Conservation (phyloP, 495 filamentous ascomycete species). For the Talaromyces ruber region DNA sequence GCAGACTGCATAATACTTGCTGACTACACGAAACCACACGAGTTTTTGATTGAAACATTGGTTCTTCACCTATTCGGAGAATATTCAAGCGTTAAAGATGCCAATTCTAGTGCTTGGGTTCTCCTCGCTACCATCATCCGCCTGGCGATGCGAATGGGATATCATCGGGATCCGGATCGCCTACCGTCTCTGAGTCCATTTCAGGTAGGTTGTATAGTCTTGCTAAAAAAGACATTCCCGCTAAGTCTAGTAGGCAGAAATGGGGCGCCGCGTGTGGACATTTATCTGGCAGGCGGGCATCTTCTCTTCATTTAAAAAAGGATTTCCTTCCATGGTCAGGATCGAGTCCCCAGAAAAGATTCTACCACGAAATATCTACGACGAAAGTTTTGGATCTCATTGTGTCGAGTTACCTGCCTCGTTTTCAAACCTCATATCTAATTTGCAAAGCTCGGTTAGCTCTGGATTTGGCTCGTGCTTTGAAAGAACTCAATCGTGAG, state of each 20-base stretch:
- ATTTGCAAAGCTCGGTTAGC: slow-evolving; percentile 31
- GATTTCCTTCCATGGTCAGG: slow-evolving; percentile 44
- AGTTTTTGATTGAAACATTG: slow-evolving; percentile 38
- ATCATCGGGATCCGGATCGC: slow-evolving; percentile 39
- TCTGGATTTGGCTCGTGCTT: not conserved
- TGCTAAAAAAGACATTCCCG: slow-evolving; percentile 2
- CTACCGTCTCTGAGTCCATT: slow-evolving; percentile 14
- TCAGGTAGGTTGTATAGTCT: slow-evolving; percentile 11
- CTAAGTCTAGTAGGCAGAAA: slow-evolving; percentile 23
- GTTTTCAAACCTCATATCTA: slow-evolving; percentile 33
- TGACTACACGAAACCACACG: slow-evolving; percentile 38
- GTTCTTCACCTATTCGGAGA: slow-evolving; percentile 37
- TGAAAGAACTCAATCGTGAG: not conserved
- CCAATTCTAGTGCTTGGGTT: slow-evolving; percentile 38
- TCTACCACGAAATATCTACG: slow-evolving; percentile 33
- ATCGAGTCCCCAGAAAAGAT: slow-evolving; percentile 32
- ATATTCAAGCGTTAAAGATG: slow-evolving; percentile 31
- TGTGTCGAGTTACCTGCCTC: slow-evolving; percentile 25
- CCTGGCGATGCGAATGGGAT: slow-evolving; percentile 48
- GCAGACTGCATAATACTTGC: slow-evolving; percentile 32
- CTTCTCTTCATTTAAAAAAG: slow-evolving; percentile 37
- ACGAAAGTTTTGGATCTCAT: slow-evolving; percentile 32
- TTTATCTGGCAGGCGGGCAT: slow-evolving; percentile 21
- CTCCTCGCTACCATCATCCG: slow-evolving; percentile 37
- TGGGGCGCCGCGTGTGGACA: slow-evolving; percentile 25